Percentiles rank a stretch among this genome's conserved stretches.
These are phyloP conservation scores for Penicillium parvum DNA, from an alignment of 495 filamentous ascomycete species.

Conservation along the genomic window DNA sequence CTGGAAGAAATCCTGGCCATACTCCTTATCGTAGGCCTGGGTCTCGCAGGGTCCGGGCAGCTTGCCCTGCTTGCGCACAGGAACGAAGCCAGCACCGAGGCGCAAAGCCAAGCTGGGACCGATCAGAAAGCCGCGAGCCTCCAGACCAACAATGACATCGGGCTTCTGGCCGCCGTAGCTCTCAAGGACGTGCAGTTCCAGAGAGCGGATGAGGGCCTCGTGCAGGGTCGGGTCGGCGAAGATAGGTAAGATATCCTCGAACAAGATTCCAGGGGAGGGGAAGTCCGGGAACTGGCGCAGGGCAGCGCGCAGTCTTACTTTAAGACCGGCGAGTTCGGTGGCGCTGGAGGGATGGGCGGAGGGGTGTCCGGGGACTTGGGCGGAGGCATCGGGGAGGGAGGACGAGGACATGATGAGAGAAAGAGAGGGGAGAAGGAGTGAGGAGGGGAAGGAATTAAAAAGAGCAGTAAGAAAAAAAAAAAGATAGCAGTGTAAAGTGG, in stretches of 20 bases:
- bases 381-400: constrained; percentile 42
- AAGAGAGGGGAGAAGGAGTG: constrained; percentile 30
- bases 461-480: constrained; percentile 18
- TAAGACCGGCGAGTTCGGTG: constrained; percentile 91
- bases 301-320: constrained; percentile 63
- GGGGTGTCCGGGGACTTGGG: constrained; percentile 47
- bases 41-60: constrained; percentile 83
- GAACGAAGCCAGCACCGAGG: constrained; percentile 85
- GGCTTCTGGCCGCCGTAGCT: constrained; percentile 53
- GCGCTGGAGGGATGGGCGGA: constrained; percentile 60
- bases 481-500: constrained; percentile 1
- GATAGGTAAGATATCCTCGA: constrained; percentile 97
- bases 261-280: constrained; percentile 88
- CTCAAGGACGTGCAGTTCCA: constrained; percentile 74
- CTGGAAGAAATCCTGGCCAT: constrained; percentile 94
- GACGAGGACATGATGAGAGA: constrained; percentile 57
- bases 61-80: constrained; percentile 94
- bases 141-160: constrained; percentile 89
- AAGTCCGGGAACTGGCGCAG: constrained; percentile 87
- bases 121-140: constrained; percentile 93
- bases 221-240: constrained; percentile 80
- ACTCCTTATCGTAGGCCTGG: constrained; percentile 89
- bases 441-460: constrained; percentile 21
- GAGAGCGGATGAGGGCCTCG: constrained; percentile 71
- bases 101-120: constrained; percentile 84